Evolutionary conservation across 108 stramenopile species (phyloP), one percentile per base, ranked within the genome.

Genomic region (Mediolabrus comicus): DNA sequence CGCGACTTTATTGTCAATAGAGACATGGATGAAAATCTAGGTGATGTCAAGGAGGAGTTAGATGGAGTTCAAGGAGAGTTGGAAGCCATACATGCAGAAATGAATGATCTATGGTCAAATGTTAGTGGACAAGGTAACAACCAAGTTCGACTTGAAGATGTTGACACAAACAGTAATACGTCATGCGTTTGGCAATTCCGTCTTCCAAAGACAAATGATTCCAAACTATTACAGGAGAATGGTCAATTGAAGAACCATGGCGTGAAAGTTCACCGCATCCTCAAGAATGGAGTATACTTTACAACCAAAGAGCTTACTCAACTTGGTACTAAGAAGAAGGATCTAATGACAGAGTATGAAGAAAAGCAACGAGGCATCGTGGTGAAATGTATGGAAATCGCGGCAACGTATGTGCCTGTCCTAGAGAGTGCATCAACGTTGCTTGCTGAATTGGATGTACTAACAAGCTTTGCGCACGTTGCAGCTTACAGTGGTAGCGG

Each of bases 241-340:
- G 14, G 65, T 8, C 34, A 64, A 10, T 28, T 60, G 3, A 52
- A 35, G 8, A 66, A 60, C 2, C 65, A 58, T 13, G 72, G 81
- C 8, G 84, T 97, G 27, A 65, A 83, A 57, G 76, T 94, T 28
- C 84, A 95, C 62, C 69, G 84, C 9, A 71, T 96, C 25, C 83
- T 97, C 34, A 95, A 97, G 73, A 97, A 97, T 78, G 98, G 98
- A 17, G 96, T 97, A 16, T 94, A 96, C 75, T 97, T 99, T 75
- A 92, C 92, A 38, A 98, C 92, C 22, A 84, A 75, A 41, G 75
- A 64, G 46, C 80, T 98, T 36, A 72, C 72, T 39, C 74, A 85
- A 51, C 60, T 95, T 24, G 87, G 83, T 0, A 62, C 69, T 29
- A 75, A 83, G 28, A 85, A 92, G 56, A 78, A 70, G 63, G 89